A percentile compares a stretch with the other conserved stretches of the same genome.
These are phyloP conservation scores for Shiraia sp. DNA, from an alignment of 2,329 filamentous ascomycete genomes.

Conservation along the genomic window DNA sequence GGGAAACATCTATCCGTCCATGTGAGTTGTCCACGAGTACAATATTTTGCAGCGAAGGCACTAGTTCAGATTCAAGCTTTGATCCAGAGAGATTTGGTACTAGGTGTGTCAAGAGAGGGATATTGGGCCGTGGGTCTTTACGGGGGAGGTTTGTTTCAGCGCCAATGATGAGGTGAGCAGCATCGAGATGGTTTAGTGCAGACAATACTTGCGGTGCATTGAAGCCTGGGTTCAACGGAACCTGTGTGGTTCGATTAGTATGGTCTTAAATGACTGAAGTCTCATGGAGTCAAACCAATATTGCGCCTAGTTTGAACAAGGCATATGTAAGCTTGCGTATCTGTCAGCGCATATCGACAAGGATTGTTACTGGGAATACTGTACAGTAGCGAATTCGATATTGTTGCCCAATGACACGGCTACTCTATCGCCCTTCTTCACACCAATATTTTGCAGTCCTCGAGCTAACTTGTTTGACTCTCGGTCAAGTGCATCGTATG, in stretches of 20 bases:
- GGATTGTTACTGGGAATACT: neutral
- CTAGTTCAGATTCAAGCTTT: conserved; percentile 56
- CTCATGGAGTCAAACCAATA: conserved; percentile 62
- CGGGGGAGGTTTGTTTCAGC: conserved; percentile 81
- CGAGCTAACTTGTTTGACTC: conserved; percentile 76
- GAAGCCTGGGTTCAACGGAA: conserved; percentile 92
- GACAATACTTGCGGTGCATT: conserved; percentile 76
- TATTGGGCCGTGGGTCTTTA: conserved; percentile 64
- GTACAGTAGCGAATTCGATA: conserved; percentile 76
- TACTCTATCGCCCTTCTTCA: conserved; percentile 81
- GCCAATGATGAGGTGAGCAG: conserved; percentile 78
- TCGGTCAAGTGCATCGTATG: conserved; percentile 74
- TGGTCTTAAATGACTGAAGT: neutral
- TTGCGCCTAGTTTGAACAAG: conserved; percentile 89
- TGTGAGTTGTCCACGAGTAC: conserved; percentile 78
- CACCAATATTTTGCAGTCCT: conserved; percentile 70
- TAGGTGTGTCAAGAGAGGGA: conserved; percentile 60
- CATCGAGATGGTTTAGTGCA: conserved; percentile 75
- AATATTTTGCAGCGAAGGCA: conserved; percentile 72
- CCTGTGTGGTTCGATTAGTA: conserved; percentile 44
- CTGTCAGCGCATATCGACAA: conserved; percentile 13
- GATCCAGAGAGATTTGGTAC: conserved; percentile 52
- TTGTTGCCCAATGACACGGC: conserved; percentile 86
- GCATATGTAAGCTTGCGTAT: conserved; percentile 69
- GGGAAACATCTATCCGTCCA: conserved; percentile 54